These are phyloP conservation scores for Yarrowia sp. DNA, from an alignment of 805 yeast species.

Conservation along the genomic window DNA sequence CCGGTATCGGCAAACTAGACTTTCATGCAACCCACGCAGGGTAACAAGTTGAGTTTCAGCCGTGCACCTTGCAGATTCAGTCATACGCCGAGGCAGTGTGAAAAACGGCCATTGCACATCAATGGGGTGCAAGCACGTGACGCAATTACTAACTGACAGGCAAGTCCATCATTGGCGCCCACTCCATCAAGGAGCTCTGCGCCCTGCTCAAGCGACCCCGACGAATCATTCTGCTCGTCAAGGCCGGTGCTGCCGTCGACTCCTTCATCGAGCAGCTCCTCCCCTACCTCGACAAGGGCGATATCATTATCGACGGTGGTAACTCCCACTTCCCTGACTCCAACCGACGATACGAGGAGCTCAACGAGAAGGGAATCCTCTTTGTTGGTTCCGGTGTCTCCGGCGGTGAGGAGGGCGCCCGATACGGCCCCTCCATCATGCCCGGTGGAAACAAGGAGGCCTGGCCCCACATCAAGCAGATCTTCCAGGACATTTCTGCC, in stretches of 20 bases:
- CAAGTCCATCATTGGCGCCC: conserved; percentile 93
- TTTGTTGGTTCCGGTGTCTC: conserved; percentile 99
- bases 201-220: conserved; percentile 95
- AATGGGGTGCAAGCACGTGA: not conserved
- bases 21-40: conserved; percentile 26
- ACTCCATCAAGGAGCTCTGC: conserved; percentile 81
- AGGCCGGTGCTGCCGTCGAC: conserved; percentile 96
- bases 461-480: conserved; percentile 97
- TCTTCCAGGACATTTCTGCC: conserved; percentile 94
- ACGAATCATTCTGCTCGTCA: conserved; percentile 88
- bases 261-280: conserved; percentile 80
- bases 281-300: conserved; percentile 92
- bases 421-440: conserved; percentile 98
- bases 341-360: conserved; percentile 91
- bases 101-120: not conserved
- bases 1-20: conserved; percentile 16
- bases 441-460: conserved; percentile 99
- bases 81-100: conserved; percentile 21
- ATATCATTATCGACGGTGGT: conserved; percentile 99
- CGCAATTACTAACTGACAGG: conserved; percentile 28
- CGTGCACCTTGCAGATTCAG: conserved; percentile 13
- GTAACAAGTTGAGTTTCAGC: conserved; percentile 25
- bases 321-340: conserved; percentile 99
- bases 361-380: conserved; percentile 78
- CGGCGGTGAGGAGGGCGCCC: conserved; percentile 99